Conservation (phyloP, 2,329 filamentous ascomycete genomes). For the Arthrinium puccinioides region DNA sequence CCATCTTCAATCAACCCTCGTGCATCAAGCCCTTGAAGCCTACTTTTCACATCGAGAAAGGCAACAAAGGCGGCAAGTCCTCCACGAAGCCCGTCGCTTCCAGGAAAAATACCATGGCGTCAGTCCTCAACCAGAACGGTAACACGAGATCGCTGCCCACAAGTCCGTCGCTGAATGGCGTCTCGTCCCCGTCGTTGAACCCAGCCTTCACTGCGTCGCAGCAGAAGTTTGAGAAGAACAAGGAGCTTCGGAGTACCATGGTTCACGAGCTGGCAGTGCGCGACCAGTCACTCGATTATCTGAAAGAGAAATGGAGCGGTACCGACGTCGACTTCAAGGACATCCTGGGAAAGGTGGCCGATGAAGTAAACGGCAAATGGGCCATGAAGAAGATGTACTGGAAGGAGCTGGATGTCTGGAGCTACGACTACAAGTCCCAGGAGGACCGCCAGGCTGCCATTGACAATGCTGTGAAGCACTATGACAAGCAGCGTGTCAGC, state of each 20-base stretch:
- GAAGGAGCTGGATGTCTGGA: slow-evolving; percentile 59
- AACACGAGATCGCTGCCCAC: slow-evolving; percentile 39
- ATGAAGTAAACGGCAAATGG: slow-evolving; percentile 40
- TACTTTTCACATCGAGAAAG: slow-evolving; percentile 13
- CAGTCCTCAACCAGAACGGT: slow-evolving; percentile 29
- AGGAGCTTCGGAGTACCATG: slow-evolving; percentile 44
- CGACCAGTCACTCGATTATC: slow-evolving; percentile 40
- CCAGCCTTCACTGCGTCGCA: slow-evolving; percentile 43
- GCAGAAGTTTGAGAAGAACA: slow-evolving; percentile 43
- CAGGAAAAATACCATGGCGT: slow-evolving; percentile 33
- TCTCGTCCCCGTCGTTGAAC: slow-evolving; percentile 51
- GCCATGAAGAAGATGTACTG: slow-evolving; percentile 48
- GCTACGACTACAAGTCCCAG: slow-evolving; percentile 46
- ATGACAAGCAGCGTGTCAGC: slow-evolving; percentile 51
- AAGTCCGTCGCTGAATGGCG: slow-evolving; percentile 49
- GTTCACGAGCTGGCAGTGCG: slow-evolving; percentile 55
- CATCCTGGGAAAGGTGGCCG: slow-evolving; percentile 51
- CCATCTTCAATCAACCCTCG: slow-evolving; percentile 37
- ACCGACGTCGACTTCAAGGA: slow-evolving; percentile 45
- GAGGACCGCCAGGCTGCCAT: slow-evolving; percentile 53
- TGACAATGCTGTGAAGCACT: slow-evolving; percentile 52
- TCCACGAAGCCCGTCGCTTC: slow-evolving; percentile 17
- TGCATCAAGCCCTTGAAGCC: slow-evolving; percentile 7
- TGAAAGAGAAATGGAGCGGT: slow-evolving; percentile 43
- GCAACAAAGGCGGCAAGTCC: slow-evolving; percentile 22